Evolutionary conservation across 768 basidiomycete genomes (phyloP), one percentile per base, ranked within the genome.

Genomic region (Tulasnella sp.): DNA sequence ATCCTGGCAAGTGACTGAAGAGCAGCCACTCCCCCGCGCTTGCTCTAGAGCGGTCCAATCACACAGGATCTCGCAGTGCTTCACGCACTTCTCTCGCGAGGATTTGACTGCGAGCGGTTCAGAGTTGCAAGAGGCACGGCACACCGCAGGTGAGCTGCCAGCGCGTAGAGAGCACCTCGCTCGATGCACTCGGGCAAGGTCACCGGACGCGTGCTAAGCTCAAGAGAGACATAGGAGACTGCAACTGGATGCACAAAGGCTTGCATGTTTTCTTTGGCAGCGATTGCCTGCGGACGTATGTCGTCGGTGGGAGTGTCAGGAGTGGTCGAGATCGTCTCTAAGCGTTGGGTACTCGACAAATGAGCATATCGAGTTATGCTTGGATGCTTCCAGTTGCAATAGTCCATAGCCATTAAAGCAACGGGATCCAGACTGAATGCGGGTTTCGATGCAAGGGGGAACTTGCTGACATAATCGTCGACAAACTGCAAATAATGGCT

Each of bases 401-500:
- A 7, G n/a, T n/a, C 58, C 9, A 60, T 7, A 28, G 58, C 9
- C 1, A 28, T n/a, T 8, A 24, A 60, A 8, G 24, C 24, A n/a
- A n/a, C 58, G n/a, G 46, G 46, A 46, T 60, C n/a, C 58, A 60
- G n/a, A 24, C 58, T 9, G 16, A 60, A n/a, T 6, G 58, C n/a
- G 58, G 58, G 18, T 28, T 18, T 31, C 58, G 58, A 16, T n/a
- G 58, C 31, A n/a, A 28, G 9, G 31, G 31, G 34, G 64, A 69
- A 34, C 64, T 14, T 28, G 64, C 64, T 69, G 64, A 69, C 64
- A 37, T 69, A 69, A 69, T 69, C 31, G 34, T 69, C 24, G 64
- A 69, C 64, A 69, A 69, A 69, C 64, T 20, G 64, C 64, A 69
- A 69, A 69, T 69, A 69, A 11, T 37, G 64, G 28, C 28, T 16